phyloP scores from a whole-genome alignment of 176 grass and related monocot genomes.

The Carex myosuroides region DNA sequence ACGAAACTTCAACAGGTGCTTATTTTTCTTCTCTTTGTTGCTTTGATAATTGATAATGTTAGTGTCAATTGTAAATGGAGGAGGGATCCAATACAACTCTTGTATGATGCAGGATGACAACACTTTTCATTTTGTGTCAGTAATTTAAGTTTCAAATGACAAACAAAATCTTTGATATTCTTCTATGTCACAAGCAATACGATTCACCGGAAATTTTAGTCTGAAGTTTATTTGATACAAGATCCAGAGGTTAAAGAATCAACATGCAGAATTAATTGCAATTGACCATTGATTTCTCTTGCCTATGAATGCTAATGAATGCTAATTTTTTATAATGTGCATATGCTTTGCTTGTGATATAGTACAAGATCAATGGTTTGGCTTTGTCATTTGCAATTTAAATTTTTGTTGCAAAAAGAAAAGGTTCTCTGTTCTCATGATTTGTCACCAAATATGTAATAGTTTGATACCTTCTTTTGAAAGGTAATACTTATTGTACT shows the following conservation, averaged over 20 bases:
- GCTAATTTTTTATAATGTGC: background rate
- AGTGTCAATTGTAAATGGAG: background rate
- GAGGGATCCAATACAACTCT: background rate
- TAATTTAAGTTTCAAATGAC: background rate
- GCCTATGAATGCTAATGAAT: background rate
- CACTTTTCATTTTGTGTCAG: background rate
- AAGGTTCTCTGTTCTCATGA: background rate
- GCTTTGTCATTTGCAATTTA: background rate
- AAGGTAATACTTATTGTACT: background rate
- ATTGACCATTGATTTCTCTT: background rate
- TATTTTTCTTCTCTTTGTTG: constrained; percentile 11
- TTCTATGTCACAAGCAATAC: background rate
- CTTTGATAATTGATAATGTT: background rate
- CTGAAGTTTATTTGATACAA: background rate
- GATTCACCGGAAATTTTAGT: background rate
- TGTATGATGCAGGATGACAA: background rate
- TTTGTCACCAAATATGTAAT: background rate
- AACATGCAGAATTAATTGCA: background rate
- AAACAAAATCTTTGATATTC: background rate
- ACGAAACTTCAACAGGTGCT: constrained; percentile 93
- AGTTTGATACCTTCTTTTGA: background rate
- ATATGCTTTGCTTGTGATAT: background rate
- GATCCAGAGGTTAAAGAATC: background rate
- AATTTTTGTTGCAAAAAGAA: background rate
- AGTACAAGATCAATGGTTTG: background rate